Percentiles rank a stretch among this genome's conserved stretches.
phyloP scores from a whole-genome alignment of 2,329 filamentous ascomycete species.

The Pseudogymnoascus sp. region DNA sequence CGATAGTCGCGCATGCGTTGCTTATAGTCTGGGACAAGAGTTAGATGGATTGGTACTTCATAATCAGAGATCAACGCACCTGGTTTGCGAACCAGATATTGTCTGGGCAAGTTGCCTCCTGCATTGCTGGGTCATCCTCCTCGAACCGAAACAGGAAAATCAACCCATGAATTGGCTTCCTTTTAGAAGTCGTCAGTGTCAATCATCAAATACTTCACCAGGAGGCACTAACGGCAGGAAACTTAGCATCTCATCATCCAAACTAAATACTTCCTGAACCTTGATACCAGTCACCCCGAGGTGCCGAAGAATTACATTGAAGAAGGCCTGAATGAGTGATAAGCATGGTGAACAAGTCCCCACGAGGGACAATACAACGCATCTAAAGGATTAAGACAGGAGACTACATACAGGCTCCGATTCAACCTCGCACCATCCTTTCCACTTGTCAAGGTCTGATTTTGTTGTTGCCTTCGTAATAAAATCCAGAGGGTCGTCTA shows the following conservation, averaged over 20 bases:
- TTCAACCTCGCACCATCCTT: conserved; percentile 77
- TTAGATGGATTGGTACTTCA: neutral
- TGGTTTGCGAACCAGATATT: conserved; percentile 93
- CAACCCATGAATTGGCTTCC: conserved; percentile 72
- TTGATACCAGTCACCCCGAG: conserved; percentile 69
- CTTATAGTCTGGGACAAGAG: conserved; percentile 52
- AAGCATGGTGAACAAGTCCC: conserved; percentile 11
- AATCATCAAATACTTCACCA: neutral
- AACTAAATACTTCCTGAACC: conserved; percentile 66
- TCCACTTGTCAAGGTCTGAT: conserved; percentile 54
- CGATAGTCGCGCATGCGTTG: conserved; percentile 88
- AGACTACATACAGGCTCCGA: conserved; percentile 66
- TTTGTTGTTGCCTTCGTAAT: conserved; percentile 39
- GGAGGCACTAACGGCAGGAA: conserved; percentile 49
- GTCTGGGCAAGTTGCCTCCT: conserved; percentile 49
- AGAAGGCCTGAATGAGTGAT: conserved; percentile 54
- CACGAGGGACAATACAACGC: neutral
- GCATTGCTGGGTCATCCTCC: conserved; percentile 43
- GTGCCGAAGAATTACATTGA: conserved; percentile 75
- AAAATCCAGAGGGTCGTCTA: conserved; percentile 17
- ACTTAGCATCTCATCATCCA: conserved; percentile 61
- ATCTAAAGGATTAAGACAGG: neutral
- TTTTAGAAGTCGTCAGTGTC: conserved; percentile 30
- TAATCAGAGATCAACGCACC: conserved; percentile 36
- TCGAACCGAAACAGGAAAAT: conserved; percentile 79